A percentile compares a stretch with the other conserved stretches of the same genome.
Conservation (phyloP, 495 filamentous ascomycete species). For the Hyphodiscus hymeniophilus region DNA sequence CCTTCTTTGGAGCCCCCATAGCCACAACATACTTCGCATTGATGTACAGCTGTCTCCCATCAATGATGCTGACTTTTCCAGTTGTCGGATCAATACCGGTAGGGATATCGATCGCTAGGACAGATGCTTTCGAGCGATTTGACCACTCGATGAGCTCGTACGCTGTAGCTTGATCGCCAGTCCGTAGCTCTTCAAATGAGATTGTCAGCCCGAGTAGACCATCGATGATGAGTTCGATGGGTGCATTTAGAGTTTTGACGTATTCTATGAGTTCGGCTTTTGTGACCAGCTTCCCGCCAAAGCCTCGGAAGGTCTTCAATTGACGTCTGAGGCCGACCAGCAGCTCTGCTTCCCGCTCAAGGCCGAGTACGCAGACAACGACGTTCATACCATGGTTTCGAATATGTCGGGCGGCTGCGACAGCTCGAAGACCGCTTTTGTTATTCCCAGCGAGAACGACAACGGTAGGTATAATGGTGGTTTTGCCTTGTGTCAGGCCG, state of each 20-base stretch:
- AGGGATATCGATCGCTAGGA: constrained; percentile 80
- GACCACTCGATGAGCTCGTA: constrained; percentile 82
- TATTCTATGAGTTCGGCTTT: constrained; percentile 46
- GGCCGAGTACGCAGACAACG: constrained; percentile 72
- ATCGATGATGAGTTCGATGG: constrained; percentile 78
- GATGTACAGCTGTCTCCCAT: constrained; percentile 65
- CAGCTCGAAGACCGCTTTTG: constrained; percentile 71
- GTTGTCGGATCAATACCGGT: constrained; percentile 74
- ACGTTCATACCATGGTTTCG: constrained; percentile 71
- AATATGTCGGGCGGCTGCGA: constrained; percentile 81
- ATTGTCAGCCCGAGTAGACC: constrained; percentile 77
- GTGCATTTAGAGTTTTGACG: constrained; percentile 24
- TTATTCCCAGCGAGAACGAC: constrained; percentile 85
- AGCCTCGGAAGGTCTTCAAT: constrained; percentile 65
- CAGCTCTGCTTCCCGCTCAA: constrained; percentile 65
- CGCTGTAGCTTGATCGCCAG: constrained; percentile 71
- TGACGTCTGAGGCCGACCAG: constrained; percentile 68
- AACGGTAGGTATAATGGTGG: constrained; percentile 51
- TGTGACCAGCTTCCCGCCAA: constrained; percentile 60
- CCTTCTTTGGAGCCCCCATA: constrained; percentile 76
- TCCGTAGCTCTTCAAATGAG: constrained; percentile 73
- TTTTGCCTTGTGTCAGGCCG: constrained; percentile 28
- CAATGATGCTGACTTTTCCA: constrained; percentile 50
- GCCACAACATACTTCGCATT: constrained; percentile 69
- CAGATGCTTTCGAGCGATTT: constrained; percentile 67